Evolutionary conservation across 2,329 filamentous ascomycete genomes (phyloP), one percentile per base, ranked within the genome.

Genomic region (Periconia digitata): DNA sequence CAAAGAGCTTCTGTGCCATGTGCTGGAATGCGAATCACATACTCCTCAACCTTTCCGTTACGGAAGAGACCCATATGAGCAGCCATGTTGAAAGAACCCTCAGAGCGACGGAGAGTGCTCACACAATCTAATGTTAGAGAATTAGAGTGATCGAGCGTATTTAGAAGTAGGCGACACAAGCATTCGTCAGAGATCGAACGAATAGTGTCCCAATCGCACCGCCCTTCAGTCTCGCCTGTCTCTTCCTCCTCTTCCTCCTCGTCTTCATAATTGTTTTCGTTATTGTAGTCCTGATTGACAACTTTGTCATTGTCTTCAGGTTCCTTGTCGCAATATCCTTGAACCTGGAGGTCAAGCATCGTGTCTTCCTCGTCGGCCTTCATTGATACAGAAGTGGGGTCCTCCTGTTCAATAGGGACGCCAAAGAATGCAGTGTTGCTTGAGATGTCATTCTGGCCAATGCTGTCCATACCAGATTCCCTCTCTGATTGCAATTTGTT

Each of bases 51-150:
- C 4, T 36, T 23, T 2, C 18, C 20, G 8, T 48, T 23, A 6
- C 24, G 34, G 20, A 18, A 12, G n/a, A 56, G 18, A 16, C 47
- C 27, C 12, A 55, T 24, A n/a, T 43, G 23, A 10, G 43, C 34
- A 18, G 46, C 44, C 13, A 35, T 24, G 22, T 50, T 37, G 22
- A 32, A 53, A n/a, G 29, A 7, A 10, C 53, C 53, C 21, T 46
- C 44, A 13, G 2, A 8, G 17, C 36, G 35, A 8, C 29, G 13
- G 4, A 21, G 20, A 15, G 24, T 21, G 17, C 42, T 17, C 6
- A n/a, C 29, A 17, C 18, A 16, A 4, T 41, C 39, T 10, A 27
- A 15, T 7, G 5, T 4, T 7, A 41, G 39, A 12, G 20, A 27
- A 8, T 15, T 6, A 16, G 21, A 24, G n/a, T 41, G 12, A 22